phyloP scores from a whole-genome alignment of 805 yeast species.

The Candida dajiaensis region DNA sequence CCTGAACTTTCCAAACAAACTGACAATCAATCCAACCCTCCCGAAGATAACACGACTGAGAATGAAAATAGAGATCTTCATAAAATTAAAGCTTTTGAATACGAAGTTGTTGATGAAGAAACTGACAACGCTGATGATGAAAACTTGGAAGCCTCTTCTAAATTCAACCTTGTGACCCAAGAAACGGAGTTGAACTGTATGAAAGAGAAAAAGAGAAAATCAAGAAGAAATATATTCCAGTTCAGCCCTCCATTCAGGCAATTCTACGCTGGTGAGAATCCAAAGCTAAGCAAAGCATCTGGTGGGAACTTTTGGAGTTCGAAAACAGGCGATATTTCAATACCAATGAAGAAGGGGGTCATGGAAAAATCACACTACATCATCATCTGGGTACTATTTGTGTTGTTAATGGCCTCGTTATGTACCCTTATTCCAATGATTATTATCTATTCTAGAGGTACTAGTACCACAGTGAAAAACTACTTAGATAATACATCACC shows the following conservation, averaged over 20 bases:
- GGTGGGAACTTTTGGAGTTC: slow-evolving; percentile 6
- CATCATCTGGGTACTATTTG: slow-evolving; percentile 17
- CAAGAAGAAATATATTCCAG: neutral
- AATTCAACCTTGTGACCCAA: slow-evolving; percentile 3
- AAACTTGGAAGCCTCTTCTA: neutral
- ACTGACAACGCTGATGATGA: neutral
- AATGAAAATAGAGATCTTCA: too few relatives aligned
- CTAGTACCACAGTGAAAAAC: slow-evolving; percentile 21
- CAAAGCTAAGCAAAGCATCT: slow-evolving; percentile 6
- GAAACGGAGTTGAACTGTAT: slow-evolving; percentile 13
- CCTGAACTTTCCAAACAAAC: neutral
- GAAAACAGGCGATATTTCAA: neutral
- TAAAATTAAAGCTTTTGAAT: too few relatives aligned
- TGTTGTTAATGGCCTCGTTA: slow-evolving; percentile 11
- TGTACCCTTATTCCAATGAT: slow-evolving; percentile 17
- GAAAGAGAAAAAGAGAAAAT: neutral
- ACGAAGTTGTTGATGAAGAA: neutral
- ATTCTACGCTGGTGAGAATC: slow-evolving; percentile 16
- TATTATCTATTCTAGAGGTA: slow-evolving; percentile 28
- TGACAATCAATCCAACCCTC: neutral
- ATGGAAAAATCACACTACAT: slow-evolving; percentile 2
- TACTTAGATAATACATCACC: slow-evolving; percentile 26
- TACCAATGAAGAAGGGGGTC: neutral
- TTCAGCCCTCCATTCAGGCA: slow-evolving; percentile 3
- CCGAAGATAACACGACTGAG: neutral